Evolutionary conservation across 768 basidiomycete species (phyloP), one percentile per base, ranked within the genome.

Genomic region (Suillus spraguei): DNA sequence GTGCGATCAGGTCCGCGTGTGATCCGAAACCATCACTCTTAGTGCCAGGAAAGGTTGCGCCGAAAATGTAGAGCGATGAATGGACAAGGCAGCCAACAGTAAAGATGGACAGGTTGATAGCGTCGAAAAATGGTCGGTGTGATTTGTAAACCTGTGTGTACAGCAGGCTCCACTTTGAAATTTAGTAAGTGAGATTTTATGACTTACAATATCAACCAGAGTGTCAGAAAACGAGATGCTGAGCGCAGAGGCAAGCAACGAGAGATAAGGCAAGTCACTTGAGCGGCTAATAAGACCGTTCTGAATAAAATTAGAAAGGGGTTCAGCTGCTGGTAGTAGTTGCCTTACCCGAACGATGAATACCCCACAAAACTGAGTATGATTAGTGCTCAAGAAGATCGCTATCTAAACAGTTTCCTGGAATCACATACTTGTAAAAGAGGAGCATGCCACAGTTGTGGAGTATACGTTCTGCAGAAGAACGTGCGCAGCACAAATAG

Each of bases 361-460:
- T 35, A 75, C 66, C 16, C 80, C 79, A 64, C 72, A 68, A 35
- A 58, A 11, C 39, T 68, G 20, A 70, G 65, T 44, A 46, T 54
- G 46, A 60, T 22, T 24, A 42, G 46, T 28, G 22, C 35, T 60
- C 24, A 13, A 11, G 55, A 56, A 39, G 38, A 41, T 41, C 1
- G 10, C 6, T 13, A 58, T 58, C 38, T 58, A 20, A 39, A 16
- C 17, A 17, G 24, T 20, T 41, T 58, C 28, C 39, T 10, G 20
- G 8, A 44, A 49, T 39, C 28, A 24, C 28, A 41, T 67, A 80
- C 80, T 67, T 79, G 78, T 11, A 80, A 70, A 35, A 72, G 44
- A 22, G 67, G 61, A 42, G 70, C 70, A 53, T 80, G 73, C 72
- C 72, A 80, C 46, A 73, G 68, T 8, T 66, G 33, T 16, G 67